These are phyloP conservation scores for Lentinula edodes DNA, from an alignment of 768 basidiomycete genomes.

Conservation along the genomic window DNA sequence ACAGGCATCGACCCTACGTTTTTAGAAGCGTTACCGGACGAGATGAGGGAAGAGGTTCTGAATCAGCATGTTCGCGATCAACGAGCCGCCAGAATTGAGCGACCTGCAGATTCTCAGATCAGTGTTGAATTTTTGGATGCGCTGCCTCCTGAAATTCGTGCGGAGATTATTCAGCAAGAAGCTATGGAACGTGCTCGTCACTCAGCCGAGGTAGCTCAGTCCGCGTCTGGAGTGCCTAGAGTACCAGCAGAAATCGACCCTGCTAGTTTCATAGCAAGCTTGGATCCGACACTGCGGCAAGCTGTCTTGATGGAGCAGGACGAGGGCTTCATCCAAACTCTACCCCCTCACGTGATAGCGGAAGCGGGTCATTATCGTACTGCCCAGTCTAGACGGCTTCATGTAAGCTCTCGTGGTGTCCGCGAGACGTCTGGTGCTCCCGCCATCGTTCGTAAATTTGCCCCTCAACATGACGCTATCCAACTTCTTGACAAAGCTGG, in stretches of 20 bases:
- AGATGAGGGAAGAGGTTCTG: conserved; percentile 97
- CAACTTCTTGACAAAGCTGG: conserved; percentile 89
- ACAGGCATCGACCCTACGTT: conserved; percentile 98
- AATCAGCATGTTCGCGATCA: conserved; percentile 96
- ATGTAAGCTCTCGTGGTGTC: conserved; percentile 17
- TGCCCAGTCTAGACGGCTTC: conserved; percentile 21
- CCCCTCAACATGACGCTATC: conserved; percentile 76
- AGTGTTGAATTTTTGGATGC: conserved; percentile 95
- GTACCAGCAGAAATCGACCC: conserved; percentile 75
- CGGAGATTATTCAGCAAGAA: conserved; percentile 96
- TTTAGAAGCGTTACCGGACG: conserved; percentile 94
- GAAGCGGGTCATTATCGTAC: conserved; percentile 69
- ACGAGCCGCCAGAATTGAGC: conserved; percentile 68
- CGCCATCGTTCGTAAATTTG: conserved; percentile 39
- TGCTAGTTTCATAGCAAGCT: conserved; percentile 85
- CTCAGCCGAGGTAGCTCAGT: conserved; percentile 30
- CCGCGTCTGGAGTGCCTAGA: conserved; percentile 28
- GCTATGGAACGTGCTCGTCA: conserved; percentile 74
- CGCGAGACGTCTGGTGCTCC: conserved; percentile 20
- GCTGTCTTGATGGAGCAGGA: conserved; percentile 89
- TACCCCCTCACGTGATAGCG: conserved; percentile 83
- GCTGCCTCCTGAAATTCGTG: conserved; percentile 91
- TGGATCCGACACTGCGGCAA: conserved; percentile 85
- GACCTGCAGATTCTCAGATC: conserved; percentile 81
- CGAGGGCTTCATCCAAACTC: conserved; percentile 73